phyloP scores from a whole-genome alignment of 176 grass and related monocot genomes.

The Echinochloa phyllopogon region DNA sequence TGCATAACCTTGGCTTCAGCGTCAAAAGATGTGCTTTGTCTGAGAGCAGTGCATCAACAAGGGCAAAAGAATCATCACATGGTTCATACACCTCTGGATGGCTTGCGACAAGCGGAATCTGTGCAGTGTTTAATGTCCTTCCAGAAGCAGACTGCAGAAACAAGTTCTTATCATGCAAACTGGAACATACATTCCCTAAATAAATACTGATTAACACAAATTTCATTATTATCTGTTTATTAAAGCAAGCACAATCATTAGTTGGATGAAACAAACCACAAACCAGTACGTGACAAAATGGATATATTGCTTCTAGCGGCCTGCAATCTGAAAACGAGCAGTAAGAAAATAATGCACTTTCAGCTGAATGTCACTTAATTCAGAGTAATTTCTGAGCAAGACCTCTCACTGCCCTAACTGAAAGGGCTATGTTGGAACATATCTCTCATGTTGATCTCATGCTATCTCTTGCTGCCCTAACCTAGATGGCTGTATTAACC shows the following conservation, averaged over 20 bases:
- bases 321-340: neutral
- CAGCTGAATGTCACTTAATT: neutral
- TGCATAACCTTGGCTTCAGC: slow-evolving; percentile 72
- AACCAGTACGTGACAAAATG: neutral
- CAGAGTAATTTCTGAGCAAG: neutral
- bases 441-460: slow-evolving; percentile 12
- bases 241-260: neutral
- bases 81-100: slow-evolving; percentile 96
- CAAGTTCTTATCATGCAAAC: neutral
- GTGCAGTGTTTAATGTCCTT: slow-evolving; percentile 69
- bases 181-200: slow-evolving; percentile 4
- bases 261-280: slow-evolving; percentile 2
- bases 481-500: neutral
- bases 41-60: slow-evolving; percentile 94
- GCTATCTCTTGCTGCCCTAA: neutral
- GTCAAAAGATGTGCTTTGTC: slow-evolving; percentile 68
- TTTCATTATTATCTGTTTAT: neutral
- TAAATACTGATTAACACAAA: neutral
- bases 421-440: neutral
- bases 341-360: neutral
- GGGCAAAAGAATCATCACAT: slow-evolving; percentile 91
- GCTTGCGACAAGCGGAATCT: slow-evolving; percentile 72
- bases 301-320: neutral
- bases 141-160: slow-evolving; percentile 52
- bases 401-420: neutral